These are phyloP conservation scores for Guillardia theta DNA, from an alignment of 78 protist species.

Conservation along the genomic window DNA sequence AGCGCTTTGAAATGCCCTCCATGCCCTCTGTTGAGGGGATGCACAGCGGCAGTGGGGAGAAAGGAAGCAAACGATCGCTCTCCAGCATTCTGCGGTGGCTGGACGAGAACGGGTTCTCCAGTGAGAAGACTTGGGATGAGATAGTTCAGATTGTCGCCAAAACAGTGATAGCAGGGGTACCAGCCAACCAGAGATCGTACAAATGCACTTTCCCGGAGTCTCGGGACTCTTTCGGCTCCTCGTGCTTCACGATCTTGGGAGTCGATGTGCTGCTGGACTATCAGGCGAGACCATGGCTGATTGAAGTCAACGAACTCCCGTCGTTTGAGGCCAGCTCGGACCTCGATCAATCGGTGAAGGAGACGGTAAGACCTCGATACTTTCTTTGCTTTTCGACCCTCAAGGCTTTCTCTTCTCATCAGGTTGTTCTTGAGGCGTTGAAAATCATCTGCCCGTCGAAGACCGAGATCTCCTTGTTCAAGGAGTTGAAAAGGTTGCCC, in stretches of 20 bases:
- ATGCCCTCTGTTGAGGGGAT: no score
- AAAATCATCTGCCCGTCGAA: no score
- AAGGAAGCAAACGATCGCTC: neutral
- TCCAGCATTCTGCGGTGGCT: slow-evolving; percentile 3
- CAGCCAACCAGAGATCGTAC: neutral
- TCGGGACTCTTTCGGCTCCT: neutral
- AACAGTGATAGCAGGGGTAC: neutral
- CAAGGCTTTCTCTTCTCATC: no score
- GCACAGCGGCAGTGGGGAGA: no score
- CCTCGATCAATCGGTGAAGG: neutral
- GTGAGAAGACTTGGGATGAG: neutral
- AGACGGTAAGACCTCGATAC: no score
- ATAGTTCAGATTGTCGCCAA: neutral
- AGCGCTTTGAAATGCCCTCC: neutral
- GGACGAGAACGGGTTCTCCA: neutral
- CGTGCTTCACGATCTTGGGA: slow-evolving; percentile 69
- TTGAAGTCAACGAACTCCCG: slow-evolving; percentile 6
- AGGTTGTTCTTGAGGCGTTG: no score
- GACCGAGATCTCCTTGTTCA: no score
- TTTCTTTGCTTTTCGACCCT: no score
- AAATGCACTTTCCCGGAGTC: neutral
- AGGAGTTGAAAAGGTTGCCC: no score
- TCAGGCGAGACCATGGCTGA: slow-evolving; percentile 37
- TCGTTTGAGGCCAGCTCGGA: neutral
- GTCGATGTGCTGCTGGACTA: slow-evolving; percentile 76